Base-by-base conservation (phyloP, 495 filamentous ascomycete genomes). In the Eremomyces bilateralis region DNA sequence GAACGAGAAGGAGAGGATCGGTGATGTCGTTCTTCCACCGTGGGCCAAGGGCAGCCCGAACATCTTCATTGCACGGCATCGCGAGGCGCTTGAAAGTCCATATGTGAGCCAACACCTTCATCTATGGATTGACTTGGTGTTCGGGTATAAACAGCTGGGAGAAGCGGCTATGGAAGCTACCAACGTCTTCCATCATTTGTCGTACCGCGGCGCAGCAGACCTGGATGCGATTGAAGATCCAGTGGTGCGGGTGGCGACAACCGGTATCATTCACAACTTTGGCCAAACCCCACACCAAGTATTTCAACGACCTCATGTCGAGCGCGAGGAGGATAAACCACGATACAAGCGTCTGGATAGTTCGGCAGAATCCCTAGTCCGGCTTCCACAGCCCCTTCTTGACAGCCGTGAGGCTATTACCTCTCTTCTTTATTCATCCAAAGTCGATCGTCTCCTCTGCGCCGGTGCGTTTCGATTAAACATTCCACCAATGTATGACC, bases 41-140 rank as follows among this genome's bases (percentile, higher is more conserved):
- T 97, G 88, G 88, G 88, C 88, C 4, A 93, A 95, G 50, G 84
- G 83, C 0, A 85, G 94, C 45, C 85, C 88, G 0, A 81, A 88
- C 46, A 79, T 95, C 18, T 97, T 95, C 52, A 80, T 95, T 40
- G 70, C 80, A 2, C 95, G 92, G 52, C 75, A 97, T 46, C 67
- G 88, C 15, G 82, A 93, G 59, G 88, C 88, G 4, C 60, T 97
- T 2, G 88, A 97, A 48, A 92, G 83, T 42, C 81, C 83, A 0
- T 80, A 92, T 49, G 88, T 95, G 38, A 93, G 81, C 46, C 66
- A 77, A 43, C 68, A 83, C 40, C 62, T 97, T 18, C 88, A 94
- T 47, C 67, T 79, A 36, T 97, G 88, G 88, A 90, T 97, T 42
- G 88, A 97, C 49, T 64, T 97, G 15, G 67, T 95, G 3, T 97